Conservation (phyloP, 441 rosid genomes). For the Dalechampia spathulata region DNA sequence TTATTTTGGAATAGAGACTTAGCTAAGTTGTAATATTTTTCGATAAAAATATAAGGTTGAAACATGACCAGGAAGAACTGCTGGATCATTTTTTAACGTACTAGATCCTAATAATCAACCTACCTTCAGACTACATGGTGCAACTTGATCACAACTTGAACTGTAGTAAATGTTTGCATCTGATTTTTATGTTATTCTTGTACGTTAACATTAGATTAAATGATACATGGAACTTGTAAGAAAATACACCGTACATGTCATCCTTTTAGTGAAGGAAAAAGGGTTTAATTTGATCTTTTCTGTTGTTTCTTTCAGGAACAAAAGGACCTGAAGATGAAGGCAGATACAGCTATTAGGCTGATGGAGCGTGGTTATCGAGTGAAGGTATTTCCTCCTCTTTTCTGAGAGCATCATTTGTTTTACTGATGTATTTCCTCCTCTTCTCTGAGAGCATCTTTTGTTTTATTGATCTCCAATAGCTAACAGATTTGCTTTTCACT, state of each 20-base stretch:
- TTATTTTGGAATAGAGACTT: no score
- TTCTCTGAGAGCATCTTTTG: not conserved
- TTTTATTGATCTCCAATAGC: not conserved
- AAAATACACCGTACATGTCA: not conserved
- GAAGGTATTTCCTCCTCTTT: slow-evolving; percentile 51
- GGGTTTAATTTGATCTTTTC: not conserved
- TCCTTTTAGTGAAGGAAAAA: not conserved
- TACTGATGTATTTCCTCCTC: not conserved
- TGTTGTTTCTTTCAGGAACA: slow-evolving; percentile 49
- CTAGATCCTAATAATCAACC: not conserved
- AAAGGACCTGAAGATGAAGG: slow-evolving; percentile 74
- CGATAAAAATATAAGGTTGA: not conserved
- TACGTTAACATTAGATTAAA: no score
- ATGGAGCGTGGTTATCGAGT: slow-evolving; percentile 87
- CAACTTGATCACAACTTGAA: not conserved
- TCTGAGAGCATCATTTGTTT: not conserved
- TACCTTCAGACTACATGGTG: not conserved
- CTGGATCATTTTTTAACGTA: not conserved
- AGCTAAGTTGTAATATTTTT: no score
- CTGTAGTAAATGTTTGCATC: not conserved
- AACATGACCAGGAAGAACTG: not conserved
- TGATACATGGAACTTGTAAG: not conserved
- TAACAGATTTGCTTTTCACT: no score
- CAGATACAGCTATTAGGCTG: slow-evolving; percentile 51
- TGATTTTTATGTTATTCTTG: not conserved